These are phyloP conservation scores for Tetraselmis striata DNA, from an alignment of 139 green algal genomes.

Conservation along the genomic window DNA sequence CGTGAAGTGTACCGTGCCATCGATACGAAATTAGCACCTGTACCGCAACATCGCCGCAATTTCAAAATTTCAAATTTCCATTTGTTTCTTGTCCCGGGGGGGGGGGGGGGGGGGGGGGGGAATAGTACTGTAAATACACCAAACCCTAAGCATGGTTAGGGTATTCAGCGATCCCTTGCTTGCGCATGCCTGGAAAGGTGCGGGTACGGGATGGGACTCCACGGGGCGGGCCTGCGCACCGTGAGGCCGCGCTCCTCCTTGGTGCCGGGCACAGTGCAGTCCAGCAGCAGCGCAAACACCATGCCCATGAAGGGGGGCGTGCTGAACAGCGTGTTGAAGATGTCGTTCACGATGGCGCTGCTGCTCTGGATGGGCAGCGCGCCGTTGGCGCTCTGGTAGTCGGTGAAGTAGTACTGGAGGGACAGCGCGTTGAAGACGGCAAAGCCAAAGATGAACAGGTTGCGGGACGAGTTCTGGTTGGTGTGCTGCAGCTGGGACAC, in stretches of 20 bases:
- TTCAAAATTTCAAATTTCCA: too few species aligned
- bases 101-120: too few species aligned
- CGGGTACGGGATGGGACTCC: too few species aligned
- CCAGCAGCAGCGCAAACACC: conserved; percentile 52
- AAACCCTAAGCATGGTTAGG: too few species aligned
- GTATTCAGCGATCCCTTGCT: too few species aligned
- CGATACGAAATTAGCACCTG: too few species aligned
- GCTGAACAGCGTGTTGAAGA: conserved; percentile 49
- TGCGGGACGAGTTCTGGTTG: conserved; percentile 40
- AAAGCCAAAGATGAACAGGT: conserved; percentile 60
- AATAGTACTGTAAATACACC: too few species aligned
- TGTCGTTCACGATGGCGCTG: conserved; percentile 35
- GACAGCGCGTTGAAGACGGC: conserved; percentile 49
- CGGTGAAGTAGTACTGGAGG: conserved; percentile 48
- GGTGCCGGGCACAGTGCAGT: conserved; percentile 43
- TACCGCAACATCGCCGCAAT: too few species aligned
- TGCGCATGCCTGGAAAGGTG: too few species aligned
- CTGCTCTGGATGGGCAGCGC: conserved; percentile 40
- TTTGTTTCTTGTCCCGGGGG: too few species aligned
- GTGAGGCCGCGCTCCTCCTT: conserved; percentile 3
- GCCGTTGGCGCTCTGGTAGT: conserved; percentile 30
- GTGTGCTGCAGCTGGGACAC: conserved; percentile 43
- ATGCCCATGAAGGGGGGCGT: conserved; percentile 50
- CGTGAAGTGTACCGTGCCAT: too few species aligned
- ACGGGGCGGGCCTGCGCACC: too few species aligned